Evolutionary conservation across 768 basidiomycete species (phyloP).

Genomic region (Podaxis pistillaris): DNA sequence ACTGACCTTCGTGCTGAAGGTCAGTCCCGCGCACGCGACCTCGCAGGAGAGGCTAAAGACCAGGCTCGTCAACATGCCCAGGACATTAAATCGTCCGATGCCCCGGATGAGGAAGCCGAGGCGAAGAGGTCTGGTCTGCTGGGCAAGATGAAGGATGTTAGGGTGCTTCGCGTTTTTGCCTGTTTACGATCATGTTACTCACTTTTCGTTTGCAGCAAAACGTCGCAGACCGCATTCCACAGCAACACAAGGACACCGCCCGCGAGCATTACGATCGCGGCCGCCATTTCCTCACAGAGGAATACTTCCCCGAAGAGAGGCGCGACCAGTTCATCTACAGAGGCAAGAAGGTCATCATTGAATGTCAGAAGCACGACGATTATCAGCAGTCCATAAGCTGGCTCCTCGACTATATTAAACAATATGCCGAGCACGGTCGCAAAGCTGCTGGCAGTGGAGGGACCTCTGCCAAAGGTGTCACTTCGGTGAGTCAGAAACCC

Average conservation of each 20-base stretch:
- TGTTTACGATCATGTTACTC: background rate
- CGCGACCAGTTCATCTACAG: constrained; percentile 93
- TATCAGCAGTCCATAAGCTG: constrained; percentile 83
- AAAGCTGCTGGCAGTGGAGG: constrained; percentile 21
- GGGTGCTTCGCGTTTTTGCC: constrained; percentile 18
- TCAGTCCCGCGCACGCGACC: too few relatives aligned
- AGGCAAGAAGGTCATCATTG: constrained; percentile 89
- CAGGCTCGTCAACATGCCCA: constrained; percentile 8
- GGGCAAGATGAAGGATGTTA: constrained; percentile 31
- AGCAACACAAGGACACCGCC: constrained; percentile 61
- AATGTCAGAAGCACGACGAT: constrained; percentile 90
- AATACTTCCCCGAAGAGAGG: constrained; percentile 88
- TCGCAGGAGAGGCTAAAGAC: constrained; percentile 7
- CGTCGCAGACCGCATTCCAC: constrained; percentile 54
- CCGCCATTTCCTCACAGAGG: constrained; percentile 70
- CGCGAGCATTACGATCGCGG: constrained; percentile 55
- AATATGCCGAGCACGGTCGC: constrained; percentile 57
- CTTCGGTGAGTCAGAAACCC: constrained; percentile 23
- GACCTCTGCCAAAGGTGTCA: constrained; percentile 21
- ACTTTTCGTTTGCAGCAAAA: constrained; percentile 22
- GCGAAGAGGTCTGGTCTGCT: constrained; percentile 33
- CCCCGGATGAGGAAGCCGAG: constrained; percentile 12
- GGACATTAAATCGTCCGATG: constrained; percentile 4
- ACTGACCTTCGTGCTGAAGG: constrained; percentile 20
- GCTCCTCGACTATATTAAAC: constrained; percentile 61